Base-by-base conservation (phyloP, 768 basidiomycete genomes). In the Cubamyces lactineus region DNA sequence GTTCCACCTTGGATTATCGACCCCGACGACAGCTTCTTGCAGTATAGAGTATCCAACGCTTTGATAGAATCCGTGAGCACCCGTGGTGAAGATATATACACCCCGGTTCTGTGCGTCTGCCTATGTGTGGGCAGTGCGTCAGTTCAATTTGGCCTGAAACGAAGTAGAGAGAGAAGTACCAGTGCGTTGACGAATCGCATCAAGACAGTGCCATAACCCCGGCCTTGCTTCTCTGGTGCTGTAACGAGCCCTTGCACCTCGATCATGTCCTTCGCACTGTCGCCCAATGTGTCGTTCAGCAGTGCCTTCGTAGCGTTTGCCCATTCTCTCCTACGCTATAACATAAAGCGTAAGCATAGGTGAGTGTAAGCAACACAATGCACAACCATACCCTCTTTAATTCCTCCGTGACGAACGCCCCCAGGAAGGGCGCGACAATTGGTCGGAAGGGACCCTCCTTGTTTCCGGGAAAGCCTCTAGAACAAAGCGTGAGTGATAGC, bases 11-110 rank as follows among this genome's bases (percentile, higher is more conserved):
- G 56, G 61, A 41, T 63, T 52, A 13, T 57, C 43, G 1, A 21
- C 19, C 0, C 61, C 61, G 6, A 57, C 5, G 7, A 53, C 42
- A 30, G 19, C 48, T 21, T 63, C 55, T 21, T 48, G 47, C 7
- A 57, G 50, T 12, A 51, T 16, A 9, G 46, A 26, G 38, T 57
- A 63, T 2, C 61, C 56, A 11, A 63, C 39, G 8, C 28, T 52
- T 34, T 63, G 28, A 45, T 63, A 63, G 43, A 63, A 63, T 1
- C 11, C 40, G 13, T 59, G 13, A 0, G 48, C 40, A 42, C 58
- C 49, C 1, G 30, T 38, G 2, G 52, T 52, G 26, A 51, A n/a
- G 15, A 56, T n/a, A 3, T 38, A 63, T 9, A 46, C 51, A 2
- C 43, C 34, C 7, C 50, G 50, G 2, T 24, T 41, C 34, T 45